phyloP scores from a whole-genome alignment of 305 asterid genomes.

The Petunia hybrid region DNA sequence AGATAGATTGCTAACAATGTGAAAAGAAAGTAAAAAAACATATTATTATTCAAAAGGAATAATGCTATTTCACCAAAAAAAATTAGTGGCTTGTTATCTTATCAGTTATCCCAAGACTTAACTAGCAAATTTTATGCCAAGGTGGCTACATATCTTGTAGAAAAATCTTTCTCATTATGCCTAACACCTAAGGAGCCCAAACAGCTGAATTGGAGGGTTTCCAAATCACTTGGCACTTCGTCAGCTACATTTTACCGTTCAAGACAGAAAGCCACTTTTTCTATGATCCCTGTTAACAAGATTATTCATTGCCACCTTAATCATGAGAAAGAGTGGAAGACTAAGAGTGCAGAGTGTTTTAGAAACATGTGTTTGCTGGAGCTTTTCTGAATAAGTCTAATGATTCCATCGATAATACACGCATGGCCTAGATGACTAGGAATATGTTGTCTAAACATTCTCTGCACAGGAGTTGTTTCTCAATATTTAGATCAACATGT shows the following conservation, averaged over 20 bases:
- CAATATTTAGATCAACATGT: neutral
- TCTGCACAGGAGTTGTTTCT: neutral
- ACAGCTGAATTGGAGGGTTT: conserved; percentile 14
- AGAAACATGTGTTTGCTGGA: neutral
- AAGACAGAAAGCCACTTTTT: neutral
- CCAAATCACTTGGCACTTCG: neutral
- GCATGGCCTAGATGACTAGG: neutral
- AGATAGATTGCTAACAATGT: neutral
- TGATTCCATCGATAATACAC: neutral
- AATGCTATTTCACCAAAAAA: too few relatives aligned
- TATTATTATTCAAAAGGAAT: neutral
- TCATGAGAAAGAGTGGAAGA: neutral
- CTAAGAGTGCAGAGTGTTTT: neutral
- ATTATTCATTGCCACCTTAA: neutral
- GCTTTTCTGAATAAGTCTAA: neutral
- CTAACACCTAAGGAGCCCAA: neutral
- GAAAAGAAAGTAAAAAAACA: neutral
- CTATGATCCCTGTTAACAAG: neutral
- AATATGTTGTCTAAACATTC: neutral
- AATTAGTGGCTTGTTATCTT: too few relatives aligned
- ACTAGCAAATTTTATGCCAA: too few relatives aligned
- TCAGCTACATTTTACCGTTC: neutral
- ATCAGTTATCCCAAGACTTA: too few relatives aligned
- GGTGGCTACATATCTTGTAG: neutral
- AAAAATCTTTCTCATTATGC: neutral